phyloP scores from a whole-genome alignment of 2,329 filamentous ascomycete species.

The Aspergillus aculeatus region DNA sequence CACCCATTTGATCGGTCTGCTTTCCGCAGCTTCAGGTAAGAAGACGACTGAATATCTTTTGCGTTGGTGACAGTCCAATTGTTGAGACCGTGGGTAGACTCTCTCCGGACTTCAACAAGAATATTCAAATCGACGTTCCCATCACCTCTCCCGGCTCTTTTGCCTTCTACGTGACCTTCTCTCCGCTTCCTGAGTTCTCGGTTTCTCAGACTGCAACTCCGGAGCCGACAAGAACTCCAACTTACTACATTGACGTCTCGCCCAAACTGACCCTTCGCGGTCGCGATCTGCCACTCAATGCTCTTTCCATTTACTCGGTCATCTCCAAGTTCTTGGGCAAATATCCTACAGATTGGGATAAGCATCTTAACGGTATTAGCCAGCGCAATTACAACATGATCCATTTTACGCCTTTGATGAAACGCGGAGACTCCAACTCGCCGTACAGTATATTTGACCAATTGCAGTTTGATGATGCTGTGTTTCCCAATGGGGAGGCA shows the following conservation, averaged over 20 bases:
- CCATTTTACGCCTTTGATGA: constrained; percentile 92
- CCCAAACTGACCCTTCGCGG: constrained; percentile 75
- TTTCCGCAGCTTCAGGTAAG: constrained; percentile 88
- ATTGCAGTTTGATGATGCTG: constrained; percentile 74
- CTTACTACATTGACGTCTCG: constrained; percentile 92
- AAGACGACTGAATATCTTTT: constrained; percentile 36
- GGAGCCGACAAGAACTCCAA: constrained; percentile 65
- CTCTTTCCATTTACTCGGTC: constrained; percentile 86
- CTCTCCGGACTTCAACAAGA: constrained; percentile 86
- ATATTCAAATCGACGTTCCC: constrained; percentile 84
- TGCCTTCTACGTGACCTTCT: constrained; percentile 91
- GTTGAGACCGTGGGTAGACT: constrained; percentile 52
- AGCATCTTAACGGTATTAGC: constrained; percentile 82
- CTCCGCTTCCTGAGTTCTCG: constrained; percentile 76
- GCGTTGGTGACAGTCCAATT: constrained; percentile 7
- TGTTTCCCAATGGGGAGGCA: constrained; percentile 81
- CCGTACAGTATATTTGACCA: constrained; percentile 97
- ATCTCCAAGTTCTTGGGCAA: constrained; percentile 98
- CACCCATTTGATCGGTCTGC: constrained; percentile 71
- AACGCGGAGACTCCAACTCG: constrained; percentile 86
- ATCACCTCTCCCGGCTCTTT: constrained; percentile 83
- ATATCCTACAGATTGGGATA: constrained; percentile 86
- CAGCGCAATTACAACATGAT: constrained; percentile 97
- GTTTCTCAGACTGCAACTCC: constrained; percentile 52
- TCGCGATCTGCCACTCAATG: constrained; percentile 74